phyloP scores from a whole-genome alignment of 2,329 filamentous ascomycete genomes.

The Daldinia eschscholtzii region DNA sequence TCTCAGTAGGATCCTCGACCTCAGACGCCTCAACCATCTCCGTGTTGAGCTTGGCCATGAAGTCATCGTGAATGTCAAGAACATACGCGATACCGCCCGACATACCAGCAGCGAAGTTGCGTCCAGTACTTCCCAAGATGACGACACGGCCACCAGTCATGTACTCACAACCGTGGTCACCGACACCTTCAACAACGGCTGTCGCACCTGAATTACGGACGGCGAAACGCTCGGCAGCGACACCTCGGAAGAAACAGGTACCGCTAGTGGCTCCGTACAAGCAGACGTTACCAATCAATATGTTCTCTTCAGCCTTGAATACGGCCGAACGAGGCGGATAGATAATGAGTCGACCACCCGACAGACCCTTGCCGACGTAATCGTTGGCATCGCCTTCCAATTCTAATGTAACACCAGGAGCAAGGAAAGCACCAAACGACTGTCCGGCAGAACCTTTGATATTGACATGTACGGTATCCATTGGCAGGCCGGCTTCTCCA shows the following conservation, averaged over 20 bases:
- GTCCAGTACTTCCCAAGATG: constrained; percentile 87
- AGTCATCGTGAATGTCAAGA: constrained; percentile 89
- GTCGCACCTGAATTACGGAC: constrained; percentile 96
- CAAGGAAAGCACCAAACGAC: constrained; percentile 94
- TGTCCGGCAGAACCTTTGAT: constrained; percentile 97
- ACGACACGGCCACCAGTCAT: constrained; percentile 97
- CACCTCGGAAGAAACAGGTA: constrained; percentile 95
- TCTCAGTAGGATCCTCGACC: constrained; percentile 86
- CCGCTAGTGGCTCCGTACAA: constrained; percentile 93
- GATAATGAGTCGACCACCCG: constrained; percentile 90
- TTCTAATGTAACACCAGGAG: constrained; percentile 92
- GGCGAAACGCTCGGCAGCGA: constrained; percentile 95
- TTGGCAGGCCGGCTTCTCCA: constrained; percentile 87
- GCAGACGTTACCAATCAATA: constrained; percentile 93
- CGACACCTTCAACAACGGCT: constrained; percentile 95
- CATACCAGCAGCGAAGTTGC: constrained; percentile 99
- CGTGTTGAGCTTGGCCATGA: constrained; percentile 92
- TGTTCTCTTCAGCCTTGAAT: constrained; percentile 96
- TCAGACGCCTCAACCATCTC: constrained; percentile 95
- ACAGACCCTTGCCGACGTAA: constrained; percentile 96
- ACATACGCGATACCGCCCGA: constrained; percentile 97
- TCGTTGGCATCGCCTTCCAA: constrained; percentile 97
- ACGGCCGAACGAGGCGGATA: constrained; percentile 91
- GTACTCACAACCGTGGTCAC: constrained; percentile 98
- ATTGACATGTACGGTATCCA: constrained; percentile 95